These are phyloP conservation scores for Paralagenidium karlingii DNA, from an alignment of 352 stramenopile species.

Conservation along the genomic window DNA sequence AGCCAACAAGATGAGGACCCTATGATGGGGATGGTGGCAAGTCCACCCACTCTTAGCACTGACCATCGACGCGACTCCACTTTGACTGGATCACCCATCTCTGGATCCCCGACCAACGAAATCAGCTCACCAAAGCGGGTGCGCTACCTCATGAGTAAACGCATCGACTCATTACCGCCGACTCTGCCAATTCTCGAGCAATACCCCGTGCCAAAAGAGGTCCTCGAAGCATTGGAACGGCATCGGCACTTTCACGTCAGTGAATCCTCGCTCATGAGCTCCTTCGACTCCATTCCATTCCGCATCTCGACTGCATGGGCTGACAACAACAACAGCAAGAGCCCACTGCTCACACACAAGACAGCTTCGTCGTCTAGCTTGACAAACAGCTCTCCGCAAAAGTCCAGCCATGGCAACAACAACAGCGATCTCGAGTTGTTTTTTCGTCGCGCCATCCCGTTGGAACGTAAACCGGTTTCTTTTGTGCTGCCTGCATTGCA, in stretches of 20 bases:
- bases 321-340: neutral
- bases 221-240: conserved; percentile 42
- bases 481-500: conserved; percentile 49
- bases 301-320: neutral
- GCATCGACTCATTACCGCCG: conserved; percentile 28
- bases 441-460: conserved; percentile 35
- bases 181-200: conserved; percentile 58
- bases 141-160: conserved; percentile 62
- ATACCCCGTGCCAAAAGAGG: conserved; percentile 55
- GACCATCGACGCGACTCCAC: no score
- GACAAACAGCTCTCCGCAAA: neutral
- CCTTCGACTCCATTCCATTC: conserved; percentile 31
- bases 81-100: no score
- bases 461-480: conserved; percentile 54
- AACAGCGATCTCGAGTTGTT: conserved; percentile 1
- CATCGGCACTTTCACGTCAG: conserved; percentile 56
- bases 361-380: conserved; percentile 1
- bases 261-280: conserved; percentile 37
- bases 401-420: neutral
- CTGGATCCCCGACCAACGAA: no score
- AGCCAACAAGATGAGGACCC: no score
- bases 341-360: conserved; percentile 1
- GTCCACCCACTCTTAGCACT: no score
- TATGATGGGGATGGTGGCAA: no score
- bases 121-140: conserved; percentile 26